Evolutionary conservation across 1,284 basidiomycete species (phyloP), one percentile per base, ranked within the genome.

Genomic region (Leccinum pachyderme): DNA sequence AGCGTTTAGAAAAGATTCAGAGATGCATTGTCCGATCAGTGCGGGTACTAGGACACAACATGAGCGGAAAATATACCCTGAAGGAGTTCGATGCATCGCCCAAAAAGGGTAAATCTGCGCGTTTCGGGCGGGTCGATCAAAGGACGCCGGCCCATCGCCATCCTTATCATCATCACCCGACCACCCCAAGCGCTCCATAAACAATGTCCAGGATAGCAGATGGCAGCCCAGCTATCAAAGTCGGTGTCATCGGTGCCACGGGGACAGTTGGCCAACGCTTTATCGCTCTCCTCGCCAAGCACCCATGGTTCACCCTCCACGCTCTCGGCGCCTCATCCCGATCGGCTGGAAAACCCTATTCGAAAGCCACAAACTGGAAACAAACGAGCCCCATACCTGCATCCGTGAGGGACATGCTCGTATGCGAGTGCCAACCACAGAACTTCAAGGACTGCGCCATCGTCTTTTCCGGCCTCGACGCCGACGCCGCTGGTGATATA

Each of bases 241-340:
- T 99, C 61, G 96, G 93, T 61, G 80, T 99, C 56, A 83, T 99
- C 18, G 96, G 96, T 48, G 97, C 97, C 5, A 99, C 97, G 0
- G 97, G 95, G 48, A 96, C 93, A 49, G 95, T 98, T 54, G 95
- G 95, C 24, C 95, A 98, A 74, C 84, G 93, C 56, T 99, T 99
- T 75, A 93, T 99, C 72, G 81, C 88, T 55, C 86, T 98, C 54
- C 88, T 99, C 48, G 80, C 91, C 7, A 72, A 78, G 11, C 97
- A 99, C 72, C 95, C 96, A 0, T 96, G 91, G 82, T 98, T 99
- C 73, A 77, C 81, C 59, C 81, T 98, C 59, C 86, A 89, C 68
- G 88, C 85, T 0, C 81, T 99, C 41, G 97, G 96, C 35, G 97
- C 97, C 43, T 97, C 93, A 15, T 76, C 87, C 2, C 77, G 94